These are phyloP conservation scores for Solanum pennellii DNA, from an alignment of 257 asterid species.

Conservation along the genomic window DNA sequence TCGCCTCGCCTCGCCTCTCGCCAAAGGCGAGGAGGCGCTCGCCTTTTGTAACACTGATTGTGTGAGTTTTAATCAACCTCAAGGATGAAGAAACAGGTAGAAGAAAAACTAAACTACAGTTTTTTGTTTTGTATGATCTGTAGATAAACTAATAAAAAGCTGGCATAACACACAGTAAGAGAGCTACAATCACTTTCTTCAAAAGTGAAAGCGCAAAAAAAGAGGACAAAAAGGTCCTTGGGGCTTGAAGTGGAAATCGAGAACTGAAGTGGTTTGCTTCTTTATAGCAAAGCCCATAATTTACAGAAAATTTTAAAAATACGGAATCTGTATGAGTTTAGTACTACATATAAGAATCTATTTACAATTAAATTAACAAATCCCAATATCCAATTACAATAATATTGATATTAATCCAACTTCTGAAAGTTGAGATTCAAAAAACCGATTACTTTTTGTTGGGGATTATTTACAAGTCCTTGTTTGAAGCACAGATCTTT, in stretches of 20 bases:
- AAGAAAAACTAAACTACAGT: neutral
- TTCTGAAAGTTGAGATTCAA: neutral
- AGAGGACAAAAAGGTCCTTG: neutral
- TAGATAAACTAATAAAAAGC: neutral
- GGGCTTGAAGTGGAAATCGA: neutral
- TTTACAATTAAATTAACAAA: neutral
- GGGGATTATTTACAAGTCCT: neutral
- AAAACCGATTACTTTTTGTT: neutral
- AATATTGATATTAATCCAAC: neutral
- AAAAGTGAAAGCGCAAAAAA: neutral
- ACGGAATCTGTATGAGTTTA: neutral
- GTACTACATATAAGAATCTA: neutral
- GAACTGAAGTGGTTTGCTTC: neutral
- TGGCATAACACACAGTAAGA: neutral
- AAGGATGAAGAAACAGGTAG: neutral
- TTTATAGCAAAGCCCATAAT: neutral
- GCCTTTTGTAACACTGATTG: too few relatives aligned
- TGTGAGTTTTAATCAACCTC: neutral
- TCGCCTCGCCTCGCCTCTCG: too few relatives aligned
- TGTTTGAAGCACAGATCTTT: neutral
- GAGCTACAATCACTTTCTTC: neutral
- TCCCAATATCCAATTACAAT: neutral
- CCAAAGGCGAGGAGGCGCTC: too few relatives aligned
- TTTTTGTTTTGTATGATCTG: neutral
- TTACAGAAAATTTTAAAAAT: neutral